Conservation (phyloP, 2,329 filamentous ascomycete genomes). For the Chrysoporthe puriensis region DNA sequence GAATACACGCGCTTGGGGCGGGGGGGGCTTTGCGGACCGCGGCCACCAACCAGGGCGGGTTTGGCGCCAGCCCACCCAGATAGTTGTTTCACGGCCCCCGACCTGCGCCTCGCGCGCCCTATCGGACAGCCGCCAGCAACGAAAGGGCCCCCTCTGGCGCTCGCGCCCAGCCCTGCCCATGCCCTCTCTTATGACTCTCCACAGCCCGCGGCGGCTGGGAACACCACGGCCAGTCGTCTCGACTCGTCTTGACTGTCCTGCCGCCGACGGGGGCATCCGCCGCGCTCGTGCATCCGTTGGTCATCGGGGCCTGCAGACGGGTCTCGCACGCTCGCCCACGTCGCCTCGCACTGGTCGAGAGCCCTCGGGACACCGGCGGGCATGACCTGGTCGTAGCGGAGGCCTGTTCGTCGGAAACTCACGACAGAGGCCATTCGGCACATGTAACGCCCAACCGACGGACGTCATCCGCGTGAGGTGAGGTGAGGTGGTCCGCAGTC, state of each 20-base stretch:
- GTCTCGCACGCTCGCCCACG: conserved; percentile 19
- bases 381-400: conserved; percentile 13
- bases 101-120: background rate
- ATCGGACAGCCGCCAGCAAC: background rate
- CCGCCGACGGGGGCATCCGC: conserved; percentile 14
- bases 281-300: conserved; percentile 16
- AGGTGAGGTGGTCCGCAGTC: background rate
- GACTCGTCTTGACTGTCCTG: conserved; percentile 27
- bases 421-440: conserved; percentile 7
- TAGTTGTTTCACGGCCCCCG: background rate
- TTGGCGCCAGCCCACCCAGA: background rate
- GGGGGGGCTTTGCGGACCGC: background rate
- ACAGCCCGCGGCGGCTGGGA: conserved; percentile 19
- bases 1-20: conserved; percentile 1
- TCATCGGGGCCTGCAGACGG: conserved; percentile 7
- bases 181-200: background rate
- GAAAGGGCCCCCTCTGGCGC: too few relatives aligned
- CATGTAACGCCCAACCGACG: conserved; percentile 4
- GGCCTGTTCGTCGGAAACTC: conserved; percentile 20
- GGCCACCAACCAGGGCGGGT: background rate
- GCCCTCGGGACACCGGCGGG: background rate
- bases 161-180: background rate
- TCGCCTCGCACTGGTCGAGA: background rate
- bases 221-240: conserved; percentile 25
- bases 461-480: conserved; percentile 21